Percentiles rank a stretch among this genome's conserved stretches.
Evolutionary conservation across 2,329 filamentous ascomycete species (phyloP).

Genomic region (Aspergillus sp.): DNA sequence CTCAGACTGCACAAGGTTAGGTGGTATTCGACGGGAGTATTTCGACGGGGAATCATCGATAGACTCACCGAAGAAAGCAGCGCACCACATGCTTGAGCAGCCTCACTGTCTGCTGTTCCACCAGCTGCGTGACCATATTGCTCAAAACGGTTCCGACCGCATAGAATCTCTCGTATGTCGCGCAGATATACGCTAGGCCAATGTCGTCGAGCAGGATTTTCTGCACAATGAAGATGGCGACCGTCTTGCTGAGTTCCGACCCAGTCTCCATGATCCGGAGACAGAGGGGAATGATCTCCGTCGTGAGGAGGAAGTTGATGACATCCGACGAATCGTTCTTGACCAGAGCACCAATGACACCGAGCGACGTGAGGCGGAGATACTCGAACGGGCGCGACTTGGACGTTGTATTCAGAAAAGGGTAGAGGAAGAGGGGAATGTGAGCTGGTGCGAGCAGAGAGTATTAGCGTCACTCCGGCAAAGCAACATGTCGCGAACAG

Average conservation of each 20-base stretch:
- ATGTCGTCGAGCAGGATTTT: conserved; percentile 97
- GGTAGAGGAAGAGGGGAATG: conserved; percentile 94
- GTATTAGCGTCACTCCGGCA: conserved; percentile 4
- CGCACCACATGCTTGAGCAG: conserved; percentile 95
- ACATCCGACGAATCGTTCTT: conserved; percentile 99
- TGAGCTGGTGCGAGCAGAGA: conserved; percentile 53
- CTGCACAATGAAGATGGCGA: conserved; percentile 98
- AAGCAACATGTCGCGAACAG: conserved; percentile 4
- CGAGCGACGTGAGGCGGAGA: conserved; percentile 85
- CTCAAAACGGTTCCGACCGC: conserved; percentile 93
- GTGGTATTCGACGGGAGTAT: too few relatives aligned
- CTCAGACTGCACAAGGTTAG: conserved; percentile 54
- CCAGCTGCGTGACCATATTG: conserved; percentile 97
- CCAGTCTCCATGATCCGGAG: conserved; percentile 99
- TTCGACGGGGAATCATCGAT: too few relatives aligned
- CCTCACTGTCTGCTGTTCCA: conserved; percentile 93
- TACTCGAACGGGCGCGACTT: conserved; percentile 98
- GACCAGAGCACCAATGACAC: conserved; percentile 91
- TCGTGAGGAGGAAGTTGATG: conserved; percentile 97
- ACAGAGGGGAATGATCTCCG: conserved; percentile 95
- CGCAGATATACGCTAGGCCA: conserved; percentile 94
- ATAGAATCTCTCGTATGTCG: conserved; percentile 97
- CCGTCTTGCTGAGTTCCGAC: conserved; percentile 95
- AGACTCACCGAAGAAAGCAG: conserved; percentile 79
- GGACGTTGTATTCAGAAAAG: conserved; percentile 96